phyloP scores from a whole-genome alignment of 2,329 filamentous ascomycete species.

The Diaporthe sp. region DNA sequence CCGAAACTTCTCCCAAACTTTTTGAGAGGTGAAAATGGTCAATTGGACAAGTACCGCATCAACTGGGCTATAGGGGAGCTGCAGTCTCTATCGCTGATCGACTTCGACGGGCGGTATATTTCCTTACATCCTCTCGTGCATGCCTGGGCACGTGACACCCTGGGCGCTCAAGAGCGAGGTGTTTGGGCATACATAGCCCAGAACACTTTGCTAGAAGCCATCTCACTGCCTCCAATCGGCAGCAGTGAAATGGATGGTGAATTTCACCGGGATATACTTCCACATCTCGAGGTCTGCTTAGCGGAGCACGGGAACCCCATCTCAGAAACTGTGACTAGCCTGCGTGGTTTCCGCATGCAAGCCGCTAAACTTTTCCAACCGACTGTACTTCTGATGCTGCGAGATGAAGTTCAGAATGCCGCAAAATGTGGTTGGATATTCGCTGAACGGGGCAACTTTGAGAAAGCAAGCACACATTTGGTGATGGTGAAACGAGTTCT shows the following conservation, averaged over 20 bases:
- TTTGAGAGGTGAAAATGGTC: neutral
- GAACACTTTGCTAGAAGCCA: neutral
- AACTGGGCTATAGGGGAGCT: neutral
- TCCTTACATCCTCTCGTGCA: neutral
- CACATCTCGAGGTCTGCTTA: neutral
- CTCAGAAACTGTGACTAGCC: neutral
- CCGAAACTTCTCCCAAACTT: neutral
- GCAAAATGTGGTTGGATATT: neutral
- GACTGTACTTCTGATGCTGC: neutral
- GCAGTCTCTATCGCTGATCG: neutral
- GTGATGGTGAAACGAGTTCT: neutral
- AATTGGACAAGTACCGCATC: neutral
- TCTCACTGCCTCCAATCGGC: neutral
- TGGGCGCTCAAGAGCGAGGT: neutral
- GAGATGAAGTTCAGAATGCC: neutral
- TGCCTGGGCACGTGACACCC: neutral
- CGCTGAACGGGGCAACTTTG: neutral
- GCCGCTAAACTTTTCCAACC: neutral
- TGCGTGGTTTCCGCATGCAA: neutral
- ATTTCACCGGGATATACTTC: neutral
- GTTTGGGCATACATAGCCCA: neutral
- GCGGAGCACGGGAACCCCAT: neutral
- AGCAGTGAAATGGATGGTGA: neutral
- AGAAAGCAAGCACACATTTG: neutral
- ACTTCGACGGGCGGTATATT: neutral